phyloP scores from a whole-genome alignment of 306 rosid species.

The Ochetophila trinervis region DNA sequence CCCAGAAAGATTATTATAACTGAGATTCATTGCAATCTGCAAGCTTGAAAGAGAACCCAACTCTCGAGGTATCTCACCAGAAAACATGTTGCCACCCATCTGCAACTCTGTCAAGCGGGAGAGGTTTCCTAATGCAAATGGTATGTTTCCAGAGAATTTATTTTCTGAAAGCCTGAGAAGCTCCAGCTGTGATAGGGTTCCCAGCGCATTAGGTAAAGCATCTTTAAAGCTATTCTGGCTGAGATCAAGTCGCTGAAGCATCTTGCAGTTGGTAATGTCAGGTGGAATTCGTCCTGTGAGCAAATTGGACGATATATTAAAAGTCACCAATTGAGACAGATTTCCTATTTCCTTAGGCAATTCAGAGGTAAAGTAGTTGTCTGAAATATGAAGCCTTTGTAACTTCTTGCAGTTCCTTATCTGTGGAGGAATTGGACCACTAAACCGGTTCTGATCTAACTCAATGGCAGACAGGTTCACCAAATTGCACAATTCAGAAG shows the following conservation, averaged over 20 bases:
- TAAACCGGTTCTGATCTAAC: slow-evolving; percentile 71
- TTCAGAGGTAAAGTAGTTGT: slow-evolving; percentile 63
- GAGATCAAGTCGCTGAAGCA: slow-evolving; percentile 90
- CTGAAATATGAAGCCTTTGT: slow-evolving; percentile 89
- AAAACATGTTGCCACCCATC: slow-evolving; percentile 73
- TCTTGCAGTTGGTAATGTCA: slow-evolving; percentile 60
- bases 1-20: slow-evolving; percentile 75
- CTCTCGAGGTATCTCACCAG: slow-evolving; percentile 70
- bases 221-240: slow-evolving; percentile 59
- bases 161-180: slow-evolving; percentile 72
- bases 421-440: slow-evolving; percentile 68
- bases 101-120: slow-evolving; percentile 77
- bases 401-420: slow-evolving; percentile 58
- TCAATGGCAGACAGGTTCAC: slow-evolving; percentile 66
- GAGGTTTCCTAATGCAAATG: slow-evolving; percentile 62
- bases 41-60: slow-evolving; percentile 78
- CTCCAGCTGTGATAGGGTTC: slow-evolving; percentile 82
- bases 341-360: slow-evolving; percentile 85
- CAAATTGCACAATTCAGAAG: slow-evolving; percentile 67
- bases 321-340: slow-evolving; percentile 75
- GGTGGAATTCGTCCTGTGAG: slow-evolving; percentile 59
- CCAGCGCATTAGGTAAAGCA: slow-evolving; percentile 67
- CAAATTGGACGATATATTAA: slow-evolving; percentile 77
- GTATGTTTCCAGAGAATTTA: slow-evolving; percentile 65
- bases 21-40: slow-evolving; percentile 90